Percentiles rank a stretch among this genome's conserved stretches.
Conservation (phyloP, 805 yeast genomes). For the Wickerhamiella azymoides region DNA sequence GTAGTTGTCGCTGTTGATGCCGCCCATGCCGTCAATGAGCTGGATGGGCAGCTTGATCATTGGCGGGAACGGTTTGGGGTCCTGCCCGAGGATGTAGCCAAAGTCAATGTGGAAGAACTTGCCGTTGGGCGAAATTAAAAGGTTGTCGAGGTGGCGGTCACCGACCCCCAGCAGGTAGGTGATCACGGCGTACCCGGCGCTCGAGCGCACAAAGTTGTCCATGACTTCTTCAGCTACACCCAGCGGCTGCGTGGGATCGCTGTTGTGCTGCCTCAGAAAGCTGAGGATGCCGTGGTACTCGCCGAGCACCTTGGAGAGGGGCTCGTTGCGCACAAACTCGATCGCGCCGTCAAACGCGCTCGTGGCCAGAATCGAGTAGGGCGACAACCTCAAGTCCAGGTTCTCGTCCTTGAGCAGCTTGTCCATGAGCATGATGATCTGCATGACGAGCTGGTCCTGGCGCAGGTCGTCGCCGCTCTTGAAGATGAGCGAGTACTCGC, state of each 20-base stretch:
- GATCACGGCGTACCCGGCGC: constrained; percentile 96
- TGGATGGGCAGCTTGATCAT: constrained; percentile 95
- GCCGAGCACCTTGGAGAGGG: constrained; percentile 64
- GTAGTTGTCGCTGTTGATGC: constrained; percentile 71
- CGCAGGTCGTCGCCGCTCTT: constrained; percentile 92
- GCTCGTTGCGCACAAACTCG: constrained; percentile 87
- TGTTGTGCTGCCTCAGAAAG: constrained; percentile 53
- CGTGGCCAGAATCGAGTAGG: constrained; percentile 82
- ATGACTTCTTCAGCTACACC: constrained; percentile 49
- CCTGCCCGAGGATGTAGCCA: constrained; percentile 91
- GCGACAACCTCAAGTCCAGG: constrained; percentile 72
- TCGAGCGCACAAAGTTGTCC: constrained; percentile 89
- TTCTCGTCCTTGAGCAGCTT: constrained; percentile 77
- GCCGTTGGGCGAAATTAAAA: constrained; percentile 68
- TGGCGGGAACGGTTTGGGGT: constrained; percentile 98
- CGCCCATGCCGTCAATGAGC: constrained; percentile 96
- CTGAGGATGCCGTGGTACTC: constrained; percentile 65
- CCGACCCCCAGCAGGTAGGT: constrained; percentile 94
- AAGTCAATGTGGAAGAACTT: constrained; percentile 96
- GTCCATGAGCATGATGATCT: constrained; percentile 83
- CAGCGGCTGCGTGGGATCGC: constrained; percentile 29
- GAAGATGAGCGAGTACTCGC: constrained; percentile 68
- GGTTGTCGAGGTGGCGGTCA: constrained; percentile 87
- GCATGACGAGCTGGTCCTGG: constrained; percentile 95
- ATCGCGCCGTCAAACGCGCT: constrained; percentile 85